Evolutionary conservation across 176 grass and related monocot genomes (phyloP).

Genomic region (Hyparrhenia diplandra): DNA sequence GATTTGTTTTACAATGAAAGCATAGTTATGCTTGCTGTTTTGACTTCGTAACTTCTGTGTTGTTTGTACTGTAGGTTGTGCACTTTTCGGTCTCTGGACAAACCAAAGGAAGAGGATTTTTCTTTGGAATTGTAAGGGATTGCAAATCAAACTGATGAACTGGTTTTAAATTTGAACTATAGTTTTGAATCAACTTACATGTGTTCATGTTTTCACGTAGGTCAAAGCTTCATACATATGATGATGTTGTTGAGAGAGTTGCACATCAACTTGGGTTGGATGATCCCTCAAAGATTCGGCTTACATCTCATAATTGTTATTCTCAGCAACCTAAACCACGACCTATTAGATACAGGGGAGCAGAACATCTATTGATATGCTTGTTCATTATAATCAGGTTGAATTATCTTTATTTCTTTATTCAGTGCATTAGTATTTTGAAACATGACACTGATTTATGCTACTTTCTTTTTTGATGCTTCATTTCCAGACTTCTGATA

Average conservation of each 20-base stretch:
- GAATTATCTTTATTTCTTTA: slow-evolving; percentile 6
- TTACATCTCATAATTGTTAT: slow-evolving; percentile 98
- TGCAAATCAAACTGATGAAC: background rate
- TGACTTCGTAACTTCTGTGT: background rate
- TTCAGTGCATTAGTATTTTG: background rate
- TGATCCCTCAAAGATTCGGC: slow-evolving; percentile 93
- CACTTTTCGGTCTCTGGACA: slow-evolving; percentile 87
- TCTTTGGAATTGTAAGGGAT: slow-evolving; percentile 78
- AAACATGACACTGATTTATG: background rate
- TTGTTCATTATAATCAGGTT: slow-evolving; percentile 95
- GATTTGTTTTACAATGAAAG: background rate
- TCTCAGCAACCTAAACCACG: slow-evolving; percentile 99
- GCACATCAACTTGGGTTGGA: slow-evolving; percentile 64
- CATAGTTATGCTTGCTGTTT: slow-evolving; percentile 4
- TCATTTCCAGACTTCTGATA: slow-evolving; percentile 85
- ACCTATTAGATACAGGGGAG: slow-evolving; percentile 82
- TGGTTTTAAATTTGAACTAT: background rate
- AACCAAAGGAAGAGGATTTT: slow-evolving; percentile 97
- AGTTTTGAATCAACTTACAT: slow-evolving; percentile 11
- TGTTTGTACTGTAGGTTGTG: slow-evolving; percentile 59
- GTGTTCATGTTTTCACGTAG: slow-evolving; percentile 31
- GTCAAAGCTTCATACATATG: slow-evolving; percentile 88
- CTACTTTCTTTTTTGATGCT: slow-evolving; percentile 11
- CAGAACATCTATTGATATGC: slow-evolving; percentile 95
- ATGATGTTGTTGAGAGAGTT: slow-evolving; percentile 95